Evolutionary conservation across 2,329 filamentous ascomycete genomes (phyloP), one percentile per base, ranked within the genome.

Genomic region (Thielaviopsis euricoi): DNA sequence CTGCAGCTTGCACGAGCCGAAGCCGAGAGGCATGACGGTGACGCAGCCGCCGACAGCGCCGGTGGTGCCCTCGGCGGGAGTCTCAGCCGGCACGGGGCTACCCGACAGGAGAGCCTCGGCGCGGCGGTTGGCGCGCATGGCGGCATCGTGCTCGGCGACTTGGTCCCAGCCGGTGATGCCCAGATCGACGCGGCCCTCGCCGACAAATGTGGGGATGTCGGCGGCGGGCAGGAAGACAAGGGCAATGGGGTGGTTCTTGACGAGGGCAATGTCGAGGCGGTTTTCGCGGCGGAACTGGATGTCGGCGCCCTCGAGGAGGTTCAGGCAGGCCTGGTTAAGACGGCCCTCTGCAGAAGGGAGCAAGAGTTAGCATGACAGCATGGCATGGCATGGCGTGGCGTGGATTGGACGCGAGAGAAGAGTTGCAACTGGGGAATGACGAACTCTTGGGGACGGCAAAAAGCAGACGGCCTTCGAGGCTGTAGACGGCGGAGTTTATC

Each of bases 391-490:
- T n/a, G n/a, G n/a, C n/a, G n/a, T n/a, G n/a, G n/a, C n/a, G n/a
- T n/a, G n/a, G n/a, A n/a, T n/a, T n/a, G n/a, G n/a, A n/a, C n/a
- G n/a, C n/a, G n/a, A n/a, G n/a, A n/a, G n/a, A n/a, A n/a, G n/a
- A n/a, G n/a, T n/a, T n/a, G n/a, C n/a, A n/a, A n/a, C n/a, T n/a
- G 49, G 48, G 15, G 17, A 13, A 40, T 37, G 58, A 82, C 87
- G 76, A 75, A 90, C 89, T 98, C 76, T 98, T 98, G 61, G 93
- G 93, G n/a, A 98, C 88, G 62, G 93, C 93, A 69, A 98, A 96
- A 62, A 97, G 81, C 59, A 97, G 80, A 64, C 93, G 86, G 68
- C 91, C 90, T 77, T 93, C 89, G 69, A 96, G 79, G 75, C 89
- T 95, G 58, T 48, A 40, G 40, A 26, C 25, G 25, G 4, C 40